Percentiles rank a stretch among this genome's conserved stretches.
Conservation (phyloP, 768 basidiomycete species). For the Xerocomellus dryophilus region DNA sequence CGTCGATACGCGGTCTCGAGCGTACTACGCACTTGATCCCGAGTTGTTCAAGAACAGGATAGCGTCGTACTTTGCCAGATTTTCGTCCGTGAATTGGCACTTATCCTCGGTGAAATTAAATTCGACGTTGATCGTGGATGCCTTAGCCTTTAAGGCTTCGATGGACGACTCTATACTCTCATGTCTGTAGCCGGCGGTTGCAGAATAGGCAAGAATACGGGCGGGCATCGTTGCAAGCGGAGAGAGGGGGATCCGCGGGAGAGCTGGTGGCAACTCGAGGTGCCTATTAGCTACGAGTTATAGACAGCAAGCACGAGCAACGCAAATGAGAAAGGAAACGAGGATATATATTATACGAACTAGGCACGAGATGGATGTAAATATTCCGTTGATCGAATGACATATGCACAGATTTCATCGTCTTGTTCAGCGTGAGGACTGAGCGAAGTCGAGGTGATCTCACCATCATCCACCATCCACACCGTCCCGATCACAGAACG, state of each 20-base stretch:
- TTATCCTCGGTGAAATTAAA: slow-evolving; percentile 69
- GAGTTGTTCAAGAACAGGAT: slow-evolving; percentile 68
- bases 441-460: too few species aligned
- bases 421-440: too few species aligned
- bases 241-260: background rate
- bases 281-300: too few species aligned
- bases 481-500: too few species aligned
- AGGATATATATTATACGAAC: too few species aligned
- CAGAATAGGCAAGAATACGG: slow-evolving; percentile 57
- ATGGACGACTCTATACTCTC: slow-evolving; percentile 75
- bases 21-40: slow-evolving; percentile 54
- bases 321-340: too few species aligned
- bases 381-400: too few species aligned
- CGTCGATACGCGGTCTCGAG: background rate
- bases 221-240: slow-evolving; percentile 22
- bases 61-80: slow-evolving; percentile 56
- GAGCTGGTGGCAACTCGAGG: background rate
- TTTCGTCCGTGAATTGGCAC: slow-evolving; percentile 51
- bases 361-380: too few species aligned
- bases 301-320: too few species aligned
- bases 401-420: too few species aligned
- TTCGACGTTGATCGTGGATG: slow-evolving; percentile 44
- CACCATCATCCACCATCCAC: too few species aligned
- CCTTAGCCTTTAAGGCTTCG: slow-evolving; percentile 46
- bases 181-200: slow-evolving; percentile 62